Percentiles rank a stretch among this genome's conserved stretches.
These are phyloP conservation scores for Penicillium samsonianum DNA, from an alignment of 495 filamentous ascomycete species.

Conservation along the genomic window DNA sequence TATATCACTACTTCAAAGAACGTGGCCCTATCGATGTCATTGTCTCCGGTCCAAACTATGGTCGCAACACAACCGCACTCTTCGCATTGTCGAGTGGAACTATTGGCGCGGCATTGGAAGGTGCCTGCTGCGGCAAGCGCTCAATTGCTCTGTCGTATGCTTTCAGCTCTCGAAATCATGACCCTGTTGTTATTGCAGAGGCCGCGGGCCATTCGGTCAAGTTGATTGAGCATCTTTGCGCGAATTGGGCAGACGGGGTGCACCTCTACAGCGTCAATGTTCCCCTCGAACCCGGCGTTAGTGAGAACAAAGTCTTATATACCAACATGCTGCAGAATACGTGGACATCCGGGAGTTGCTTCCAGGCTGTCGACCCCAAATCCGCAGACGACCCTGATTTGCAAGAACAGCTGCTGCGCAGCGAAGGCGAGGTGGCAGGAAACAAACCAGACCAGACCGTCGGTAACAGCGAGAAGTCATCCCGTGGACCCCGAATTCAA, in stretches of 20 bases:
- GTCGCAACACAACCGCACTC: conserved; percentile 87
- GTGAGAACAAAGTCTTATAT: conserved; percentile 68
- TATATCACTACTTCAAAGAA: conserved; percentile 82
- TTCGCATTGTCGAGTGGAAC: conserved; percentile 91
- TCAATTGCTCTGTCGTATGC: conserved; percentile 86
- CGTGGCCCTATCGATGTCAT: conserved; percentile 81
- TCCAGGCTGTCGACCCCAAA: conserved; percentile 62
- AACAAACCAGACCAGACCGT: conserved; percentile 21
- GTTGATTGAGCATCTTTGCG: conserved; percentile 74
- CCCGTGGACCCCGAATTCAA: conserved; percentile 43
- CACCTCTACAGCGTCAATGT: conserved; percentile 90
- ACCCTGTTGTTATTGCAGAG: conserved; percentile 71
- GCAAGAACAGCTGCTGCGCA: conserved; percentile 66
- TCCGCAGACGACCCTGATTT: conserved; percentile 37
- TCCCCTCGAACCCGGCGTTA: conserved; percentile 70
- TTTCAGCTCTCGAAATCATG: conserved; percentile 79
- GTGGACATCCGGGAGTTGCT: conserved; percentile 82
- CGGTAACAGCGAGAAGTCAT: conserved; percentile 16
- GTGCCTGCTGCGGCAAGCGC: conserved; percentile 74
- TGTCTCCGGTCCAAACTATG: conserved; percentile 91
- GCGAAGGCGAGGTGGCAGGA: conserved; percentile 53
- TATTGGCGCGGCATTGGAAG: conserved; percentile 88
- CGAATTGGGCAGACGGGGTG: conserved; percentile 71
- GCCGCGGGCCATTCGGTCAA: conserved; percentile 69
- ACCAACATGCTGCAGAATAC: conserved; percentile 85